Conservation (phyloP, 208 protist genomes). For the Crithidia sp. region DNA sequence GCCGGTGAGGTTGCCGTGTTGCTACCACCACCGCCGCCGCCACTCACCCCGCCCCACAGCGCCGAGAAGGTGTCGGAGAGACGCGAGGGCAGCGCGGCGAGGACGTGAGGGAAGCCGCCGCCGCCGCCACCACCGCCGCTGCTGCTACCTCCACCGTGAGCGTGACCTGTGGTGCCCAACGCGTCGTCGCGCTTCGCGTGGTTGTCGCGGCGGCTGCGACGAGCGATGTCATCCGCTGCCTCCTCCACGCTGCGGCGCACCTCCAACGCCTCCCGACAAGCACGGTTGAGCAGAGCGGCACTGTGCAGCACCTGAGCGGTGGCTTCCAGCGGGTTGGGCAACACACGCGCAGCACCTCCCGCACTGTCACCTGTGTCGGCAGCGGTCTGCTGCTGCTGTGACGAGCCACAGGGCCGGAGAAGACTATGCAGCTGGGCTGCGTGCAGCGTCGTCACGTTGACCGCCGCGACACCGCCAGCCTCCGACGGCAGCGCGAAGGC, state of each 20-base stretch:
- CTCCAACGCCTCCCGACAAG: slow-evolving; percentile 20
- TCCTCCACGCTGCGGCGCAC: neutral
- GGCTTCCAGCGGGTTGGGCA: slow-evolving; percentile 19
- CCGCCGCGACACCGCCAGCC: slow-evolving; percentile 19
- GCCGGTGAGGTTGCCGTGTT: neutral
- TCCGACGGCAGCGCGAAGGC: slow-evolving; percentile 22
- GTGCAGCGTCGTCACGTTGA: slow-evolving; percentile 28
- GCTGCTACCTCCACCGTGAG: neutral
- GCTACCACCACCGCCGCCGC: neutral
- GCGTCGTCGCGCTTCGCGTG: neutral
- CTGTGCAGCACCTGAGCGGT: slow-evolving; percentile 24
- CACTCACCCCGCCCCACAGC: slow-evolving; percentile 21
- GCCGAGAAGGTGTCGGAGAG: slow-evolving; percentile 31
- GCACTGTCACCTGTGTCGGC: neutral
- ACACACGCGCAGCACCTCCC: neutral
- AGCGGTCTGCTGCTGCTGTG: slow-evolving; percentile 6
- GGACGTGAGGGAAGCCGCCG: slow-evolving; percentile 22
- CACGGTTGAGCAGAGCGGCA: slow-evolving; percentile 24
- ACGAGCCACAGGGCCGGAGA: slow-evolving; percentile 20
- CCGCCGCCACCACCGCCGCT: neutral
- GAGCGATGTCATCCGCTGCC: neutral
- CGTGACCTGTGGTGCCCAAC: neutral
- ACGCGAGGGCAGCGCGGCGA: slow-evolving; percentile 23
- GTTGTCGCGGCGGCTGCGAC: slow-evolving; percentile 6
- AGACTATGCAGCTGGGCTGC: slow-evolving; percentile 31